These are phyloP conservation scores for Cladophialophora chaetospira DNA, from an alignment of 2,329 filamentous ascomycete species.

Conservation along the genomic window DNA sequence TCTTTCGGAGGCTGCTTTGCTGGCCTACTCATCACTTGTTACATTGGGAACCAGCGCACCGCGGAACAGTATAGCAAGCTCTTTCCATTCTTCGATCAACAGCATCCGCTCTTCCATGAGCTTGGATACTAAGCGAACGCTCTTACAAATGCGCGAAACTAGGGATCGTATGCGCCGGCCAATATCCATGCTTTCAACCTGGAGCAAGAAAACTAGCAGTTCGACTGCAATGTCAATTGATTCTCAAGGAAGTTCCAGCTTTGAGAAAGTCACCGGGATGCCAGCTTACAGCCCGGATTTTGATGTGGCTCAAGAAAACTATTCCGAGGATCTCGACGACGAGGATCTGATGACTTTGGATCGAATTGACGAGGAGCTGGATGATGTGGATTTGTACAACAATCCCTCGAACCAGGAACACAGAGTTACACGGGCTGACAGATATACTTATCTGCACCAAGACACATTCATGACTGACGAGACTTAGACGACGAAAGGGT, in stretches of 20 bases:
- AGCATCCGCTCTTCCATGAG: slow-evolving; percentile 6
- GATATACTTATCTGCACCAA: no score
- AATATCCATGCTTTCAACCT: neutral
- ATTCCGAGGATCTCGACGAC: neutral
- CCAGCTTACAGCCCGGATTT: neutral
- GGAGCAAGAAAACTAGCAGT: neutral
- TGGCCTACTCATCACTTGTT: neutral
- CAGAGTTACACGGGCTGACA: no score
- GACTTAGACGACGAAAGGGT: no score
- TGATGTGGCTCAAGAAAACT: neutral
- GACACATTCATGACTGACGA: no score
- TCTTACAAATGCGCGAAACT: neutral
- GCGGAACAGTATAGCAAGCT: neutral
- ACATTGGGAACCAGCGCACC: neutral
- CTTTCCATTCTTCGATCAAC: slow-evolving; percentile 5
- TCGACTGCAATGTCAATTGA: slow-evolving; percentile 2
- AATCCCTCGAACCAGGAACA: no score
- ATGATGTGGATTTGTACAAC: no score
- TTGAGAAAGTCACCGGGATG: slow-evolving; percentile 1
- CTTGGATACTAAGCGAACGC: slow-evolving; percentile 3
- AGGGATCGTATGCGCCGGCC: neutral
- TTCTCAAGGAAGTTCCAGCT: neutral
- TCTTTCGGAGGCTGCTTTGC: neutral
- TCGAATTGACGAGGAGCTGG: neutral
- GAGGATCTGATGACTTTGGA: neutral